Evolutionary conservation across 306 rosid genomes (phyloP), one percentile per base, ranked within the genome.

Genomic region (Corylus americana): DNA sequence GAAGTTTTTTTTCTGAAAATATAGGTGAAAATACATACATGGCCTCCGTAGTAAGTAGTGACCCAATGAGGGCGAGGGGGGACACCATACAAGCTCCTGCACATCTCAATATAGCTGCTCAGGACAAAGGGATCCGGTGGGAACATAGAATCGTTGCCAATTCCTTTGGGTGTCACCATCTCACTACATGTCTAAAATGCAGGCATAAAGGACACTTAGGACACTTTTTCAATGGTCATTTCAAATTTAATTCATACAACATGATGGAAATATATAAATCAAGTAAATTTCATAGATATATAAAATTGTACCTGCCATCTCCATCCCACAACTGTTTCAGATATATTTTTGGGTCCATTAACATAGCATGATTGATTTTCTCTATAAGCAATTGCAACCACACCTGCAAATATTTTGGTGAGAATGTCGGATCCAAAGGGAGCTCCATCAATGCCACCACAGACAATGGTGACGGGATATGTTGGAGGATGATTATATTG

Each of bases 281-380:
- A 47, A 47, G 50, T 7, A 47, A 9, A 0, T 47, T 47, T 47
- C 2, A 13, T 0, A 2, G 9, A n/a, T n/a, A 6, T 55, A 5
- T 13, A 29, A 29, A 53, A 12, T 11, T 16, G 74, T 85, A 92
- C 98, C 98, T 94, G 97, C 97, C 98, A 94, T 17, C 20, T 4
- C 98, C 98, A 92, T 25, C 92, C 97, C 4, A 1, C 35, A 12
- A 4, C 0, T 8, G 87, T 82, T 80, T 92, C 94, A 45, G 89
- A 58, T 53, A 3, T 48, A 35, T 61, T 73, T 73, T 3, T 6
- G 22, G 87, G 93, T 50, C 7, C 50, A 58, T 86, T 89, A 50
- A 87, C 45, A 70, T 84, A 78, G 87, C 96, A 94, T 8, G 87
- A 55, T 47, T 4, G 16, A 47, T 83, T 85, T 74, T 94, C 90